A percentile compares a stretch with the other conserved stretches of the same genome.
phyloP scores from a whole-genome alignment of 768 basidiomycete genomes.

The Exsudoporus frostii region DNA sequence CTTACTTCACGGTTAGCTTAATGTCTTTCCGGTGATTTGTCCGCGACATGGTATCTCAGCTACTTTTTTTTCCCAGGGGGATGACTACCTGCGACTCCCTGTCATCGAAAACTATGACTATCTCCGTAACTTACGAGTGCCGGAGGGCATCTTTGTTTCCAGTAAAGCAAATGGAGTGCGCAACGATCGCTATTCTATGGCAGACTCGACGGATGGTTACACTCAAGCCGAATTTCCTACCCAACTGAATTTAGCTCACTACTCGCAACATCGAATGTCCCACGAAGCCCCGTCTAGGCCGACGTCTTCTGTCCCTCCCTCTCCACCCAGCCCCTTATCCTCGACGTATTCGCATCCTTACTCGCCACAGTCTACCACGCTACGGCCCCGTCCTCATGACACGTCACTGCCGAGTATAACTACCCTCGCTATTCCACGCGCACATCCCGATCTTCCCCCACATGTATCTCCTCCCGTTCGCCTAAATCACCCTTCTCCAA shows the following conservation, averaged over 20 bases:
- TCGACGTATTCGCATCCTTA: constrained; percentile 10
- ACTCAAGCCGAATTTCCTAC: constrained; percentile 7
- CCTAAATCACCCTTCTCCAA: constrained; percentile 25
- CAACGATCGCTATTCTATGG: constrained; percentile 20
- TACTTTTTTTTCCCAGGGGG: constrained; percentile 42
- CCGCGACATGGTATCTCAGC: constrained; percentile 5
- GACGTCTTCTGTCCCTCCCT: constrained; percentile 13
- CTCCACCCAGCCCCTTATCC: constrained; percentile 14
- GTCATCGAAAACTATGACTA: constrained; percentile 74
- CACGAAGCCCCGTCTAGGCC: constrained; percentile 14
- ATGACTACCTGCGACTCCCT: constrained; percentile 67
- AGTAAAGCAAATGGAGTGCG: constrained; percentile 49
- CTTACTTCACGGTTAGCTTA: constrained; percentile 68
- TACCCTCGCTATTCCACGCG: constrained; percentile 8
- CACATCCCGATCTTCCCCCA: neutral
- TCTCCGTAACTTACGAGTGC: constrained; percentile 62
- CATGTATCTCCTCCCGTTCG: constrained; percentile 14
- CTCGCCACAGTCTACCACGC: constrained; percentile 1
- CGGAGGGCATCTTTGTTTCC: constrained; percentile 69
- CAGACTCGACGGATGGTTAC: constrained; percentile 19
- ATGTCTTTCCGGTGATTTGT: neutral
- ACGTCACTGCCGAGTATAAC: constrained; percentile 25
- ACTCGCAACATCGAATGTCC: constrained; percentile 7
- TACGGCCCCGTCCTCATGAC: constrained; percentile 4
- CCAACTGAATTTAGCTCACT: constrained; percentile 2